Evolutionary conservation across 306 rosid species (phyloP).

Genomic region (Cicer cuneatum): DNA sequence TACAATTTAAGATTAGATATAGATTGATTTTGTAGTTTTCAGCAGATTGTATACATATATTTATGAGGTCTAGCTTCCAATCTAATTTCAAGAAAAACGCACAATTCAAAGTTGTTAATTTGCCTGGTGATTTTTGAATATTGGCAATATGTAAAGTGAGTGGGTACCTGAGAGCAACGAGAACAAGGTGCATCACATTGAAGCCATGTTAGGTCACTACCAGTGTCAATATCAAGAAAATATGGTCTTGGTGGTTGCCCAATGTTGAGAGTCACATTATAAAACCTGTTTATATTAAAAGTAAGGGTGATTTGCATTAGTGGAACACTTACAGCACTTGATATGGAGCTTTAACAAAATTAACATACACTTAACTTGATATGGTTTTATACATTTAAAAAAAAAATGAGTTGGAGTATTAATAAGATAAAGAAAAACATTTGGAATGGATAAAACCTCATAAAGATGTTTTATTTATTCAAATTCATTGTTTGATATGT

Average conservation of each 20-base stretch:
- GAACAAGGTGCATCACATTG: slow-evolving; percentile 93
- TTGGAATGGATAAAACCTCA: background rate
- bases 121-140: background rate
- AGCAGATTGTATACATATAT: background rate
- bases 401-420: background rate
- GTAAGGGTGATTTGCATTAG: slow-evolving; percentile 8
- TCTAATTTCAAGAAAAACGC: background rate
- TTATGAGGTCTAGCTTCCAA: background rate
- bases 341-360: no score
- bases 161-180: slow-evolving; percentile 71
- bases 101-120: slow-evolving; percentile 4
- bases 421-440: slow-evolving; percentile 9
- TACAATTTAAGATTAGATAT: no score
- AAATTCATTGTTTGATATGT: background rate
- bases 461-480: slow-evolving; percentile 4
- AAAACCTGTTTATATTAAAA: slow-evolving; percentile 60
- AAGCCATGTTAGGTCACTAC: slow-evolving; percentile 98
- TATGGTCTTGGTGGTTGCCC: slow-evolving; percentile 92
- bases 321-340: no score
- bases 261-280: slow-evolving; percentile 75
- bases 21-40: no score
- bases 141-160: background rate
- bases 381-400: background rate
- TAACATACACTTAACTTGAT: no score
- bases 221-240: slow-evolving; percentile 92